Conservation (phyloP, 306 rosid species). For the Lotus japonicus region DNA sequence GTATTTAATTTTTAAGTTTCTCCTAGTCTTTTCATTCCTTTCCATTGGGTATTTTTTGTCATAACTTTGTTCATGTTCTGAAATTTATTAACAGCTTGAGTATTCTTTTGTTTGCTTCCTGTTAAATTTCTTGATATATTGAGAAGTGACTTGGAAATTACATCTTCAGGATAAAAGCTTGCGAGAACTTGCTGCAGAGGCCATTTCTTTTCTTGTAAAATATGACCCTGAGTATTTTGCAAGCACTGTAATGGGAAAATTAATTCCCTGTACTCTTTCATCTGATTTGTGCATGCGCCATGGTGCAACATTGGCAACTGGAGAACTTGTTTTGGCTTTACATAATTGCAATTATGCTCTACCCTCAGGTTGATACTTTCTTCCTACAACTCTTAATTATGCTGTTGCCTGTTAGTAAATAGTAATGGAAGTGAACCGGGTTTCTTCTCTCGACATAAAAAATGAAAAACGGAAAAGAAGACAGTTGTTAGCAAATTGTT, state of each 20-base stretch:
- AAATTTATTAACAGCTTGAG: neutral
- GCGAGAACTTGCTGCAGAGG: slow-evolving; percentile 92
- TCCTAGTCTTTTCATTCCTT: neutral
- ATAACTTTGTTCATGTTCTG: slow-evolving; percentile 12
- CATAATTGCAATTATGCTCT: slow-evolving; percentile 57
- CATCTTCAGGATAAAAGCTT: slow-evolving; percentile 77
- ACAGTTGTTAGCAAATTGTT: slow-evolving; percentile 6
- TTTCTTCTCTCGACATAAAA: neutral
- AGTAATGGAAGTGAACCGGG: neutral
- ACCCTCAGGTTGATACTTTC: slow-evolving; percentile 52
- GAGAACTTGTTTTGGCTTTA: slow-evolving; percentile 73
- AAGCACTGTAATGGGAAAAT: slow-evolving; percentile 52
- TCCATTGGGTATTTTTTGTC: neutral
- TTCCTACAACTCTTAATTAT: slow-evolving; percentile 21
- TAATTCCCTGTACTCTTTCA: slow-evolving; percentile 83
- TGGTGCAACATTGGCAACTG: slow-evolving; percentile 84
- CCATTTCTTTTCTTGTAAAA: slow-evolving; percentile 75
- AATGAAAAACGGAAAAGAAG: neutral
- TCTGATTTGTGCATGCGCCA: slow-evolving; percentile 95
- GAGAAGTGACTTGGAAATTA: slow-evolving; percentile 26
- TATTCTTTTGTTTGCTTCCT: slow-evolving; percentile 5
- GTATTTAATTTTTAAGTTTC: neutral
- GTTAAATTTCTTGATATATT: slow-evolving; percentile 15
- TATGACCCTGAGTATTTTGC: slow-evolving; percentile 72
- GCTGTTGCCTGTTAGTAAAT: neutral